phyloP scores from a whole-genome alignment of 371 early-diverging fungal species.

The Capniomyces stellatus region DNA sequence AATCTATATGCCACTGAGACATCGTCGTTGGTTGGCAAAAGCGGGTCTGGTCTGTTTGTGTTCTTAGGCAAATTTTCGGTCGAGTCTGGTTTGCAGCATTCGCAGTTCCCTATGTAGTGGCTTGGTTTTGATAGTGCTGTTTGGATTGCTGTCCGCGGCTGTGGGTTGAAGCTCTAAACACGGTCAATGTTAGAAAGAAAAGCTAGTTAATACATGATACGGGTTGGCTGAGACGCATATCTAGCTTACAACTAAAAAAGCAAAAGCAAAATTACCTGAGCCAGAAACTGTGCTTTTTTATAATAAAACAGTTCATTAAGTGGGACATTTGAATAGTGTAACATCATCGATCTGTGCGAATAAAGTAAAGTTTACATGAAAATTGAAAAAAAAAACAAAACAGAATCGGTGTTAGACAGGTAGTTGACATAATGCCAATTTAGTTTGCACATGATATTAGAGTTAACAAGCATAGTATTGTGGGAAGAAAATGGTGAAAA shows the following conservation, averaged over 20 bases:
- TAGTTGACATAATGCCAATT: not conserved
- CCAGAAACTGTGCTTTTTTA: slow-evolving; percentile 38
- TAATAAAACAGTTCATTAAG: slow-evolving; percentile 61
- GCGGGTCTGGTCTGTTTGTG: not conserved
- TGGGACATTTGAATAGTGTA: slow-evolving; percentile 34
- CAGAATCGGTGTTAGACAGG: not conserved
- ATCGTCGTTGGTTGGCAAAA: slow-evolving; percentile 46
- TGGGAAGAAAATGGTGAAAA: too few species aligned
- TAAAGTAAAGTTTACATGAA: too few species aligned
- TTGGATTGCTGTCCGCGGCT: slow-evolving; percentile 64
- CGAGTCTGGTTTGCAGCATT: slow-evolving; percentile 34
- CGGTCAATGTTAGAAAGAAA: not conserved
- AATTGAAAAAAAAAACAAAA: too few species aligned
- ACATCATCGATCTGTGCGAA: too few species aligned
- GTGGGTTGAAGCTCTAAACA: slow-evolving; percentile 48
- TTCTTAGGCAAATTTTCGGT: not conserved
- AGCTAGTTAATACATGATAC: not conserved
- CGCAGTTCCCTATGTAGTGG: slow-evolving; percentile 50
- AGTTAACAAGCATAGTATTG: not conserved
- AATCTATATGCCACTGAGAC: slow-evolving; percentile 67
- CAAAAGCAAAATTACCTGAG: slow-evolving; percentile 30
- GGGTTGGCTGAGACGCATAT: not conserved
- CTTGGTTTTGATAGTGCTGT: slow-evolving; percentile 56
- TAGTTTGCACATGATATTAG: not conserved
- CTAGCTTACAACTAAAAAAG: not conserved